phyloP scores from a whole-genome alignment of 177 flowering plant species.

The Vitis hybrid region DNA sequence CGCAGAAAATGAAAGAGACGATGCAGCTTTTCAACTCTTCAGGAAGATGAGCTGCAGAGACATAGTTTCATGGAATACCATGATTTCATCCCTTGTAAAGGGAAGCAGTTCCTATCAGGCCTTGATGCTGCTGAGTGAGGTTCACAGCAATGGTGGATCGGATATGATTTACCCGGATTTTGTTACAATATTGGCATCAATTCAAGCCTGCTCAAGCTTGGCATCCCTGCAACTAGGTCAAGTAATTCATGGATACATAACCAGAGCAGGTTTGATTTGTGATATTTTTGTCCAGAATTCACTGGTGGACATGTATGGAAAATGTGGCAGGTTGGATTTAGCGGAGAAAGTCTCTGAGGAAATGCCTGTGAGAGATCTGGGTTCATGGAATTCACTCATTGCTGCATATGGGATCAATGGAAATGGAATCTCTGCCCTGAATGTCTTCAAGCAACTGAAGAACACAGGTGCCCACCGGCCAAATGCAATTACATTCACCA shows the following conservation, averaged over 20 bases:
- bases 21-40: constrained; percentile 19
- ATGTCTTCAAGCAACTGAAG: constrained; percentile 8
- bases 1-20: constrained; percentile 11
- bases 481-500: constrained; percentile 27
- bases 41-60: constrained; percentile 19
- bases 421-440: constrained; percentile 22
- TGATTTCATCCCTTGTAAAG: constrained; percentile 26
- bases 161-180: constrained; percentile 16
- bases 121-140: constrained; percentile 16
- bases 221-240: constrained; percentile 24
- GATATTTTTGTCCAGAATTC: constrained; percentile 29
- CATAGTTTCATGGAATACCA: constrained; percentile 34
- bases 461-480: constrained; percentile 12
- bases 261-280: constrained; percentile 17
- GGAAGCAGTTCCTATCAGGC: constrained; percentile 15
- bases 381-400: constrained; percentile 37
- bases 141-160: constrained; percentile 3
- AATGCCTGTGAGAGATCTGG: constrained; percentile 25
- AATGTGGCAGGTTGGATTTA: constrained; percentile 22
- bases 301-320: constrained; percentile 37
- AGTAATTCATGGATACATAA: constrained; percentile 29
- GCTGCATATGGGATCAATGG: constrained; percentile 35
- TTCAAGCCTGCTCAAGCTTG: constrained; percentile 29
- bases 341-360: constrained; percentile 21
- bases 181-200: constrained; percentile 25